Evolutionary conservation across 2,329 filamentous ascomycete species (phyloP), one percentile per base, ranked within the genome.

Genomic region (Canariomyces notabilis): DNA sequence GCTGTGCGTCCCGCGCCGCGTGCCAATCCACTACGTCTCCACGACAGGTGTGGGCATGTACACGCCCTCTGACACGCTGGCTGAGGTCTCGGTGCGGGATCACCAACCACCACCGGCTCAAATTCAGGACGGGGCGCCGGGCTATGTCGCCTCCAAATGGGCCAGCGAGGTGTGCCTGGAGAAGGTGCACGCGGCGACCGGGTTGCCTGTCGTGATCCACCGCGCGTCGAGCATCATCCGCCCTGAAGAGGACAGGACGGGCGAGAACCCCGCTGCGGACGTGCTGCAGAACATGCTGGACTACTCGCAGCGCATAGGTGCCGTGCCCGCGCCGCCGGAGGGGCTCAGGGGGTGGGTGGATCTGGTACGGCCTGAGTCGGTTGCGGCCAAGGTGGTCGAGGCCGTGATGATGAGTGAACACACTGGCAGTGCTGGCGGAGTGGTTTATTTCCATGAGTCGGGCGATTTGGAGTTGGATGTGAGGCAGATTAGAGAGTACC

Each of bases 91-190:
- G 1, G 5, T 37, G 9, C 22, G 22, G 22, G 20, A 16, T 16
- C 14, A 16, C 11, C 15, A 44, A 9, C 37, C 44, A 2, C 46
- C 37, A 7, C 15, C 39, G 18, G n/a, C n/a, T n/a, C n/a, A n/a
- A n/a, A n/a, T n/a, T n/a, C n/a, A n/a, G n/a, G n/a, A 34, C 29
- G 15, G 21, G 20, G n/a, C 16, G 2, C 38, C 54, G 15, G 64
- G 64, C 8, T 67, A 68, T 45, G 29, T 57, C 1, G 50, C 57
- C 2, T 46, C 51, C 15, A 66, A 67, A 42, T 67, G 61, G 64
- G 63, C 49, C 6, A 55, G 55, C 40, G 65, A 69, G 44, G 32
- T 33, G 0, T 50, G 57, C 4, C 56, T 68, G 0, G 63, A 64
- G 48, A 50, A 50, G 1, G 49, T 37, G 12, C 12, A n/a, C 21